phyloP scores from a whole-genome alignment of 164 flowering plant genomes.

The Echeveria elegans region DNA sequence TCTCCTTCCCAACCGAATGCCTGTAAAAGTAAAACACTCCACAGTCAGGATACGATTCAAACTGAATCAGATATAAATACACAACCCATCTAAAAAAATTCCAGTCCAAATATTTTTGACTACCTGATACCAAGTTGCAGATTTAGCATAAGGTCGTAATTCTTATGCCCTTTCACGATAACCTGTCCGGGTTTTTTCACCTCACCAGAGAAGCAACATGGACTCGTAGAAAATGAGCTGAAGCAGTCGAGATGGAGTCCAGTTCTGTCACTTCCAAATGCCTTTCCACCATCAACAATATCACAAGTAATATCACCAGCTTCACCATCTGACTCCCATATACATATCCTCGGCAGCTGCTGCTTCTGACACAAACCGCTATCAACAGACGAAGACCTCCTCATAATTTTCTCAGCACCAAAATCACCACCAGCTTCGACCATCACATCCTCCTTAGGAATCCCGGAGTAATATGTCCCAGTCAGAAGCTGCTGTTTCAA shows the following conservation, averaged over 20 bases:
- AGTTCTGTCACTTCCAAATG: constrained; percentile 44
- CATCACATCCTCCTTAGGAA: constrained; percentile 15
- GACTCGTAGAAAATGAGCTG: constrained; percentile 31
- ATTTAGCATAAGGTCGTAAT: constrained; percentile 9
- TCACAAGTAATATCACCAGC: constrained; percentile 89
- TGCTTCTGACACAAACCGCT: constrained; percentile 18
- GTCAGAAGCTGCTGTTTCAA: constrained; percentile 16
- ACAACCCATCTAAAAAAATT: neutral
- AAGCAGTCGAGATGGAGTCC: constrained; percentile 26
- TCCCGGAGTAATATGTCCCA: constrained; percentile 36
- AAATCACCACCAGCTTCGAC: neutral
- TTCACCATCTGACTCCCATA: constrained; percentile 85
- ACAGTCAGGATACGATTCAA: neutral
- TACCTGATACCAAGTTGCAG: constrained; percentile 10
- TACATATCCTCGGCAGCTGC: constrained; percentile 52
- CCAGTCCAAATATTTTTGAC: neutral
- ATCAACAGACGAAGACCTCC: constrained; percentile 21
- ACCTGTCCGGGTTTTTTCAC: constrained; percentile 29
- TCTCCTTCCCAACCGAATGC: constrained; percentile 3
- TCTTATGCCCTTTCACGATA: constrained; percentile 4
- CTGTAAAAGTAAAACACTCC: neutral
- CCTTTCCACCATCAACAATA: constrained; percentile 73
- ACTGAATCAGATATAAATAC: neutral
- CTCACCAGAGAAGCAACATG: constrained; percentile 48
- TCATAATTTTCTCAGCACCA: constrained; percentile 24